Base-by-base conservation (phyloP, 2,329 filamentous ascomycete species). In the Sordariomycetes sp. region DNA sequence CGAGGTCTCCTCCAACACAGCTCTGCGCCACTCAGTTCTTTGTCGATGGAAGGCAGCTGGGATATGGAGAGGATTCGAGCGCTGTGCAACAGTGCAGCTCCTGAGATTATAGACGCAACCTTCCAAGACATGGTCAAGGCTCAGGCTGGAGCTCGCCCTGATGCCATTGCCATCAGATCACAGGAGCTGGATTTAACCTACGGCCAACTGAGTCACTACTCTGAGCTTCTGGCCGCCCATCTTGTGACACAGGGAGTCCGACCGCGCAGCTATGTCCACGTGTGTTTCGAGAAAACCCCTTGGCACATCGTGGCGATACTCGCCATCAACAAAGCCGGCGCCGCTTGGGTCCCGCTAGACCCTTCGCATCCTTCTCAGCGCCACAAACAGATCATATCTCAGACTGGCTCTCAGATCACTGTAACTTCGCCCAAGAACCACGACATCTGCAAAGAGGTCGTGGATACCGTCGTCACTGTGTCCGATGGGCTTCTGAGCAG, bases 231-330 rank as follows among this genome's bases (percentile, higher is more conserved):
- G 6, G 34, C 34, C 3, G 7, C 8, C 14, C 15, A 36, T 16
- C 21, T 33, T 12, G 8, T 36, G 12, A 6, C 5, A 6, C 27
- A 24, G 14, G 27, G 34, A 12, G 27, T 36, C 6, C 6, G 18
- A 15, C 9, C 6, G 6, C 27, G 28, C 15, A 16, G 25, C 10
- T 9, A 32, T 6, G 33, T 42, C 5, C 35, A 20, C 8, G 16
- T 42, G 11, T 42, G 36, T 36, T 44, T 40, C 16, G 39, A 37
- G 17, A 44, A 42, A 23, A 38, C 38, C 6, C 27, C 21, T 4
- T 42, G 37, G 33, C n/a, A 15, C 4, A 8, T 37, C 5, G 34
- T 45, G 6, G 29, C 40, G 5, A 32, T 40, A 5, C 8, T 42
- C 9, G 42, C 25, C 4, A 33, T 45, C 18, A 33, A 28, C 2